Base-by-base conservation (phyloP, 805 yeast genomes). In the Yarrowia sp. region DNA sequence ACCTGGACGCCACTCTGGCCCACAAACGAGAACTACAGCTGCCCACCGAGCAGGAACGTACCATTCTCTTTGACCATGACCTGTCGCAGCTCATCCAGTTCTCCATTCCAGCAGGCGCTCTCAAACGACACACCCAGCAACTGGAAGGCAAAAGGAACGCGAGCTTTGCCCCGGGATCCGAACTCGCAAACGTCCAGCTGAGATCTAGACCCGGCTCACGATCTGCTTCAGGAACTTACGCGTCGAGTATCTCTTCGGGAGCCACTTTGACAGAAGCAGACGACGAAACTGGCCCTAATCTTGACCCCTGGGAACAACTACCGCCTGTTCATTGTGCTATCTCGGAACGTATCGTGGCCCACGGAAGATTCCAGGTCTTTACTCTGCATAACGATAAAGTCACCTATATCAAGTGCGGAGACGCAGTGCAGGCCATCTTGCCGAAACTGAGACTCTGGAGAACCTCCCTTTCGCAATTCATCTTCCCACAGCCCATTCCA, bases 341-440 rank as follows among this genome's bases (percentile, higher is more conserved):
- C 19, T 64, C 60, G 9, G 67, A 64, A 33, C 67, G 67, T 6
- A 64, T 64, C 39, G 67, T 64, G 30, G 67, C 67, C 15, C 60
- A 64, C 33, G 67, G 67, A 9, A 33, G 49, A 2, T 52, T 64
- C 42, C 67, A 64, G 36, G 60, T 64, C 13, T 64, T 50, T 42
- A 64, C 67, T 6, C 49, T 64, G 15, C 67, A 64, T 14, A 52
- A 52, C 24, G 67, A 52, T 12, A 42, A 39, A 15, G 58, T 64
- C 34, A 64, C 87, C 0, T 88, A 87, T 74, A 73, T 88, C 47
- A 84, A 86, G 13, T 88, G 92, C 77, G 92, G 90, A 0, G 80
- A 86, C 6, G 84, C 91, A 44, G 84, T 90, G 1, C 90, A 90
- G 73, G 96, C 97, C 4, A 83, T 91, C 14, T 77, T 91, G 65